These are phyloP conservation scores for Puccinia triticina DNA, from an alignment of 1,284 basidiomycete species.

Conservation along the genomic window DNA sequence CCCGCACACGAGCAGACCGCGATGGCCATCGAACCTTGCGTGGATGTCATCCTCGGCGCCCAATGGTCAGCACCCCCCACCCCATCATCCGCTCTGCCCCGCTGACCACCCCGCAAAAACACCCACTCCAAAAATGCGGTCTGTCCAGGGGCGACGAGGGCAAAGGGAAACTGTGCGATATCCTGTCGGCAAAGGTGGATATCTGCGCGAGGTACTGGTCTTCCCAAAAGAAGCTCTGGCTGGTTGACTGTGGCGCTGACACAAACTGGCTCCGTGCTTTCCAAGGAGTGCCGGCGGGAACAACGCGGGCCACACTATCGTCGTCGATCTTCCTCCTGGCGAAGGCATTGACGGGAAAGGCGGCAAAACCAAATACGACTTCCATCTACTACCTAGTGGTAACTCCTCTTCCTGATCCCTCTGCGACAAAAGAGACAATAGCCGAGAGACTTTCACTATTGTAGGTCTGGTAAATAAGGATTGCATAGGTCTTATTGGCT, in stretches of 20 bases:
- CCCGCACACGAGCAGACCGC: no score
- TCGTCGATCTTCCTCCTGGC: conserved; percentile 42
- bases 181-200: conserved; percentile 42
- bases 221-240: no score
- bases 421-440: neutral
- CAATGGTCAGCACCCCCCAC: conserved; percentile 30
- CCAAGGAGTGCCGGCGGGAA: conserved; percentile 52
- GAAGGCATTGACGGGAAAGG: conserved; percentile 38
- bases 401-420: neutral
- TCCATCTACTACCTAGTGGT: conserved; percentile 51
- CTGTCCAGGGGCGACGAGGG: conserved; percentile 47
- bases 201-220: conserved; percentile 47
- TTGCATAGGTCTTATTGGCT: conserved; percentile 61
- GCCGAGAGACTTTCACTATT: neutral
- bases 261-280: no score
- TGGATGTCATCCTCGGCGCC: conserved; percentile 49
- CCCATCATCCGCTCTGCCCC: neutral
- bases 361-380: conserved; percentile 46
- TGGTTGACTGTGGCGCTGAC: no score
- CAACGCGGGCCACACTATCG: conserved; percentile 51
- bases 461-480: conserved; percentile 59
- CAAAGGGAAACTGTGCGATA: conserved; percentile 52
- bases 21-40: conserved; percentile 29
- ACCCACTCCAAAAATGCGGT: neutral
- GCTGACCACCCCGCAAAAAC: no score